Percentiles rank a stretch among this genome's conserved stretches.
Conservation (phyloP, 1,139 yeast genomes). For the Martiniozyma asiatica region DNA sequence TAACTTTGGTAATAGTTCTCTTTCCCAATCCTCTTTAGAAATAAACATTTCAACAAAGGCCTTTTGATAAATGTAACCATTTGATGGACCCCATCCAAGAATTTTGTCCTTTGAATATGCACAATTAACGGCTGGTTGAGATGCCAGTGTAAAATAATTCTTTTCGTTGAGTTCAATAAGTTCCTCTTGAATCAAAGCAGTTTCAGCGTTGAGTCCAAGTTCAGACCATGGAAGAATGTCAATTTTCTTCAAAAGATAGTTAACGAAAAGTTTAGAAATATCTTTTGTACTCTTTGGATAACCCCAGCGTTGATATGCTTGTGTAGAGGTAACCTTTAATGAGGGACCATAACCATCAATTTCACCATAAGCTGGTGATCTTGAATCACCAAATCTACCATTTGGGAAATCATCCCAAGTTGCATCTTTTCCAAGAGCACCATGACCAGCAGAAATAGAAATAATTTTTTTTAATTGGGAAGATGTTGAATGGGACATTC, state of each 20-base stretch:
- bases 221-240: constrained; percentile 89
- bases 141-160: constrained; percentile 80
- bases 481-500: constrained; percentile 12
- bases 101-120: constrained; percentile 68
- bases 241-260: constrained; percentile 64
- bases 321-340: constrained; percentile 60
- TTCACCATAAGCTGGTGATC: constrained; percentile 96
- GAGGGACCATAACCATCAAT: constrained; percentile 96
- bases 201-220: constrained; percentile 73
- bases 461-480: constrained; percentile 45
- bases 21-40: constrained; percentile 57
- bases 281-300: constrained; percentile 55
- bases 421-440: constrained; percentile 80
- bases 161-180: constrained; percentile 62
- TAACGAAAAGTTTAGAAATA: constrained; percentile 54
- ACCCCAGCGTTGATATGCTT: constrained; percentile 76
- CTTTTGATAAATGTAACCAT: constrained; percentile 85
- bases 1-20: constrained; percentile 39
- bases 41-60: constrained; percentile 87
- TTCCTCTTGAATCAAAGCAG: constrained; percentile 86
- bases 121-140: constrained; percentile 89
- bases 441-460: constrained; percentile 76
- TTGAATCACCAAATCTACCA: constrained; percentile 94
- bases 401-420: constrained; percentile 98
- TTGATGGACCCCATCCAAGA: constrained; percentile 93